Conservation (phyloP, 148 eudicot genomes). For the Rheum nobile region DNA sequence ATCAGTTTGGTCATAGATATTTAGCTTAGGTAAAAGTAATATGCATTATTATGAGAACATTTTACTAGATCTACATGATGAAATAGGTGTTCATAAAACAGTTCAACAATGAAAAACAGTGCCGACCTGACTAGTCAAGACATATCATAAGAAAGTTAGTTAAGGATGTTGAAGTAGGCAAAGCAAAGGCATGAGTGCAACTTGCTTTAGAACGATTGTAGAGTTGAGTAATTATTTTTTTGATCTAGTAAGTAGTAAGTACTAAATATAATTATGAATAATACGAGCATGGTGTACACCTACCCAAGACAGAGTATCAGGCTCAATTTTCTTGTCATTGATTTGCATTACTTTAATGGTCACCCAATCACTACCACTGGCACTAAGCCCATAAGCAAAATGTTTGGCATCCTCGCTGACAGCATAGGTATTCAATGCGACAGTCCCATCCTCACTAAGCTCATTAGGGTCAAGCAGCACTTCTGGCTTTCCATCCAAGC, state of each 20-base stretch:
- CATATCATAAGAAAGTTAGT: neutral
- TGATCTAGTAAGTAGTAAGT: neutral
- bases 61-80: neutral
- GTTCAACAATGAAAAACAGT: neutral
- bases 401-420: conserved; percentile 86
- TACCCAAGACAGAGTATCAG: conserved; percentile 85
- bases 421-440: conserved; percentile 45
- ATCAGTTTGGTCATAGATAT: neutral
- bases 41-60: neutral
- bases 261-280: neutral
- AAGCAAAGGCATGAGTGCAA: neutral
- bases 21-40: neutral
- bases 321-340: conserved; percentile 48
- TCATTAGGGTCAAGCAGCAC: conserved; percentile 87
- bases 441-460: conserved; percentile 89
- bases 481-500: conserved; percentile 72
- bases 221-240: neutral
- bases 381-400: conserved; percentile 75
- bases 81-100: neutral
- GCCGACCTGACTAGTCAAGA: neutral
- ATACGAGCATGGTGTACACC: neutral
- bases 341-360: conserved; percentile 72
- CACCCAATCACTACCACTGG: conserved; percentile 97
- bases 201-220: neutral
- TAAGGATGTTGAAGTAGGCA: neutral